Percentiles rank a stretch among this genome's conserved stretches.
Conservation (phyloP, 208 protist species). For the Balamuthia mandrillaris region DNA sequence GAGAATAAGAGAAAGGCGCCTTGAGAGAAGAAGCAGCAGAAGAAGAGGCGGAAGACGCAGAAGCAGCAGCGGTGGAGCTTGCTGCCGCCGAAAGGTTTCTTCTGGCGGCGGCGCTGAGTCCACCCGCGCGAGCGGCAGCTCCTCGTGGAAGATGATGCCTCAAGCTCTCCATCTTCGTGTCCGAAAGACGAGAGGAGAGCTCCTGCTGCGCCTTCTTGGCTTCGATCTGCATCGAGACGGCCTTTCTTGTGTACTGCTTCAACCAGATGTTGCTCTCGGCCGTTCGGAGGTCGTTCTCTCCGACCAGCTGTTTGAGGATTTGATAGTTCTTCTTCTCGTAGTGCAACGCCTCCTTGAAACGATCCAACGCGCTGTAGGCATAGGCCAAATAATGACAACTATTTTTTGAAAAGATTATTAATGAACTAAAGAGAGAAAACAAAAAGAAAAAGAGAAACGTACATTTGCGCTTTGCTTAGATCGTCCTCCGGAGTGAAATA, state of each 20-base stretch:
- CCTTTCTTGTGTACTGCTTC: conserved; percentile 20
- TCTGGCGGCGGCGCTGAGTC: too few relatives aligned
- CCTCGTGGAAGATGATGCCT: too few relatives aligned
- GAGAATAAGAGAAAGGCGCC: too few relatives aligned
- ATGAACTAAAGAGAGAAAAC: not conserved
- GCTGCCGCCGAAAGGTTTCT: too few relatives aligned
- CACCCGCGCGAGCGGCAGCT: too few relatives aligned
- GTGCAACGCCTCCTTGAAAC: conserved; percentile 30
- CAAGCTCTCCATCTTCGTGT: conserved; percentile 11
- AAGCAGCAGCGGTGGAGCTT: too few relatives aligned
- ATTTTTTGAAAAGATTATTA: not conserved
- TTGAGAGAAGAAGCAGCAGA: too few relatives aligned
- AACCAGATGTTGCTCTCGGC: conserved; percentile 34
- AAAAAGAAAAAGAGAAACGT: not conserved
- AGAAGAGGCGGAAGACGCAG: too few relatives aligned
- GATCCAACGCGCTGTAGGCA: not conserved
- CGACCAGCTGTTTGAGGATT: conserved; percentile 24
- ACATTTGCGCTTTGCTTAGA: not conserved
- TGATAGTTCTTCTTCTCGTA: conserved; percentile 34
- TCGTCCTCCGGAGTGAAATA: conserved; percentile 15
- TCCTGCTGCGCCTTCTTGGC: conserved; percentile 11
- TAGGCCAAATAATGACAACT: conserved; percentile 36
- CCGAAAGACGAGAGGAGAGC: not conserved
- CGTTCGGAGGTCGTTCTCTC: conserved; percentile 38
- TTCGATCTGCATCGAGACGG: conserved; percentile 21